Conservation (phyloP, 2,329 filamentous ascomycete genomes). For the Chaetomiaceae sp. region DNA sequence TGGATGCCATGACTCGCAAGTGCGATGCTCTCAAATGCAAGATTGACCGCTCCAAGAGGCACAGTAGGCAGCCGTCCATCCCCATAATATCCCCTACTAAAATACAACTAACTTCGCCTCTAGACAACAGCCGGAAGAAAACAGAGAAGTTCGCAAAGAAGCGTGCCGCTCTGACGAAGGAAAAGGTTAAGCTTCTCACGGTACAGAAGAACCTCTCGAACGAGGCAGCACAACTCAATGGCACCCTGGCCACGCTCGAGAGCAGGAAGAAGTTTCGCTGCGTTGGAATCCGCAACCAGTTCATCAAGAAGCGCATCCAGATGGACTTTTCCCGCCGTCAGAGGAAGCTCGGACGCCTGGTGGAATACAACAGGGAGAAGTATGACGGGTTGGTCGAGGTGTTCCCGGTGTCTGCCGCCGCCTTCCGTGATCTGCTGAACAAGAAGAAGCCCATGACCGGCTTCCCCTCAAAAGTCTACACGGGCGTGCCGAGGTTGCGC, state of each 20-base stretch:
- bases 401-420: slow-evolving; percentile 13
- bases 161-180: background rate
- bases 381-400: slow-evolving; percentile 9
- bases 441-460: background rate
- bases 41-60: background rate
- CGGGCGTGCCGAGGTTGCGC: slow-evolving; percentile 9
- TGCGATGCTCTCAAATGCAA: background rate
- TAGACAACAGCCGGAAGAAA: background rate
- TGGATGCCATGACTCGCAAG: background rate
- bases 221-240: background rate
- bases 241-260: background rate
- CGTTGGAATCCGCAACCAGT: slow-evolving; percentile 7
- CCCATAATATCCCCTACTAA: background rate
- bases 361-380: background rate
- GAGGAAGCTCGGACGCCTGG: background rate
- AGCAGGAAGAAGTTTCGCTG: slow-evolving; percentile 3
- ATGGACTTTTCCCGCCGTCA: slow-evolving; percentile 6
- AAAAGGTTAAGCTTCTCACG: background rate
- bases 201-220: background rate
- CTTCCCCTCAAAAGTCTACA: slow-evolving; percentile 11
- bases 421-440: slow-evolving; percentile 9
- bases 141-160: background rate
- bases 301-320: slow-evolving; percentile 10
- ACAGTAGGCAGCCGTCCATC: background rate
- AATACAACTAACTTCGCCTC: background rate